A percentile compares a stretch with the other conserved stretches of the same genome.
phyloP scores from a whole-genome alignment of 1,284 basidiomycete genomes.

The Ustilago lituana region DNA sequence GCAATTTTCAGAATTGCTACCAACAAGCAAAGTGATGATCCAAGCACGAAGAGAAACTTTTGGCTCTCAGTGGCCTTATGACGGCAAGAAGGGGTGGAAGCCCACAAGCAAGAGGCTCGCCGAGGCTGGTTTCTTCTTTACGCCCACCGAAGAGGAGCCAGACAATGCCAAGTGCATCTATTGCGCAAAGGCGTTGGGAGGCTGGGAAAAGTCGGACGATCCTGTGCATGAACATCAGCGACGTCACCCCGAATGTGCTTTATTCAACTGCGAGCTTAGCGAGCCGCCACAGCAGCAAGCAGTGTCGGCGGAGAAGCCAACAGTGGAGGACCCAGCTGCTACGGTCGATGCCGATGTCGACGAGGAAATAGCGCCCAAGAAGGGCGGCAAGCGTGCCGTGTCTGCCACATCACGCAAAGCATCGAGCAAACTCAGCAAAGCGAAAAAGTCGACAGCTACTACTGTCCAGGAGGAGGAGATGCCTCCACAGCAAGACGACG shows the following conservation, averaged over 20 bases:
- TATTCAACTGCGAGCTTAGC: conserved; percentile 58
- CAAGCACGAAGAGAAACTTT: conserved; percentile 62
- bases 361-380: conserved; percentile 2
- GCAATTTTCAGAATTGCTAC: conserved; percentile 46
- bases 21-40: conserved; percentile 56
- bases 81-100: conserved; percentile 66
- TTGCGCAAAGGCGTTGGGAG: conserved; percentile 60
- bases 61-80: conserved; percentile 61
- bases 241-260: conserved; percentile 61
- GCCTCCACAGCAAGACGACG: neutral
- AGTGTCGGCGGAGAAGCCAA: conserved; percentile 1
- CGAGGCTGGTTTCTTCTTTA: conserved; percentile 65
- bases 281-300: conserved; percentile 1
- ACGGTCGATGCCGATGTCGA: conserved; percentile 3
- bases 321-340: neutral
- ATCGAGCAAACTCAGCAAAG: conserved; percentile 20
- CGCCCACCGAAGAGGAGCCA: conserved; percentile 54
- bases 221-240: conserved; percentile 63
- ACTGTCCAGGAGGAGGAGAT: conserved; percentile 6
- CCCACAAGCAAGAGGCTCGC: conserved; percentile 66
- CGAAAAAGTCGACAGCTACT: conserved; percentile 11
- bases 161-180: conserved; percentile 66
- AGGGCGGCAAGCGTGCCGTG: conserved; percentile 32
- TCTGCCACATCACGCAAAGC: conserved; percentile 31
- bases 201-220: conserved; percentile 67